A percentile compares a stretch with the other conserved stretches of the same genome.
Conservation (phyloP, 345 rosid genomes). For the Laguncularia racemosa region DNA sequence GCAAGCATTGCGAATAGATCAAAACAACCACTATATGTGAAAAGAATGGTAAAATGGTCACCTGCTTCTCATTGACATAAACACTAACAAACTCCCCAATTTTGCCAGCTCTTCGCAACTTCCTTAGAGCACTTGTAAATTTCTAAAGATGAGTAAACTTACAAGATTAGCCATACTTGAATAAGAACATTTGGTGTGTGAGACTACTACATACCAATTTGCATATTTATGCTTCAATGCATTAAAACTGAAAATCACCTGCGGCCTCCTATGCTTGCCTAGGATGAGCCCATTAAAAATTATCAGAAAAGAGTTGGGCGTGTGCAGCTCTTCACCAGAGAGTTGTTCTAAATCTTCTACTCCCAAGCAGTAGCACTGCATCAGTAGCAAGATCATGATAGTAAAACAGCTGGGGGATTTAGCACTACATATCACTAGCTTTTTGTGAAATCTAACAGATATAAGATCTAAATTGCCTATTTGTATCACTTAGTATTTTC, state of each 20-base stretch:
- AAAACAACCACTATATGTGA: background rate
- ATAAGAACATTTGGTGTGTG: background rate
- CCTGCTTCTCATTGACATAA: constrained; percentile 94
- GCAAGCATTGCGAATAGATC: background rate
- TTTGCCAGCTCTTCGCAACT: constrained; percentile 83
- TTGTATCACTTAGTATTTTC: background rate
- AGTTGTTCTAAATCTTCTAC: constrained; percentile 73
- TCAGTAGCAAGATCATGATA: constrained; percentile 11
- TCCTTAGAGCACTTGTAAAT: constrained; percentile 65
- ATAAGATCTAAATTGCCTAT: too few species aligned
- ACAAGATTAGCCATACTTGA: background rate
- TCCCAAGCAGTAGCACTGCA: constrained; percentile 79
- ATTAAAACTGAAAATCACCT: constrained; percentile 31
- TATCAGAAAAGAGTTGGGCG: constrained; percentile 70
- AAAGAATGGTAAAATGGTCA: constrained; percentile 18
- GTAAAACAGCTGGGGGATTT: background rate
- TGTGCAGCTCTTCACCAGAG: constrained; percentile 89
- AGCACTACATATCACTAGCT: too few species aligned
- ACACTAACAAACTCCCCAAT: constrained; percentile 88
- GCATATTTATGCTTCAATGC: background rate
- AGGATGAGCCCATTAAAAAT: constrained; percentile 83
- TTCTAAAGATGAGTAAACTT: constrained; percentile 28
- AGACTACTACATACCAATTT: too few species aligned
- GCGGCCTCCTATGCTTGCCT: constrained; percentile 92
- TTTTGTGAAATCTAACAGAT: too few species aligned